phyloP scores from a whole-genome alignment of 2,329 filamentous ascomycete species.

The Huntiella bhutanensis region DNA sequence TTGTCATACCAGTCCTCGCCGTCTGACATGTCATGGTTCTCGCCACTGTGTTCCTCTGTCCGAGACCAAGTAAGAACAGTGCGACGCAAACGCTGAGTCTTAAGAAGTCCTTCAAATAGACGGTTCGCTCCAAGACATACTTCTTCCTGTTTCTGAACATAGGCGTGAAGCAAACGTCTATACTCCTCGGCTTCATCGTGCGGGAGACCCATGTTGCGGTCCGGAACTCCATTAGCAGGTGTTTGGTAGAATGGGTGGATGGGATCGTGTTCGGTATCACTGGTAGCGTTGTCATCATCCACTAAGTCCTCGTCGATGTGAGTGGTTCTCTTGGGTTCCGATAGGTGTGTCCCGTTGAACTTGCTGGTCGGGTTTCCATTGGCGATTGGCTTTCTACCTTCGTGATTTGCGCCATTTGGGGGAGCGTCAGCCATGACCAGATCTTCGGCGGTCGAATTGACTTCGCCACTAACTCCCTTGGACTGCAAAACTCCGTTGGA shows the following conservation, averaged over 20 bases:
- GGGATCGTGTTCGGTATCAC: conserved; percentile 15
- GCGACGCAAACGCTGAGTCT: conserved; percentile 52
- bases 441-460: background rate
- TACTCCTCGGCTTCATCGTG: conserved; percentile 60
- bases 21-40: conserved; percentile 59
- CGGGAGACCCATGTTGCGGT: conserved; percentile 54
- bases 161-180: conserved; percentile 52
- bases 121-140: conserved; percentile 51
- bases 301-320: background rate
- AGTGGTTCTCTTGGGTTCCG: background rate
- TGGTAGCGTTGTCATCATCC: background rate
- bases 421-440: background rate
- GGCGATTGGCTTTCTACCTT: too few relatives aligned
- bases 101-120: conserved; percentile 51
- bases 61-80: conserved; percentile 59
- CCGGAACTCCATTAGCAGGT: conserved; percentile 40
- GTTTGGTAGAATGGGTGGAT: conserved; percentile 60
- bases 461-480: background rate
- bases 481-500: background rate
- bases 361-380: background rate
- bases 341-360: background rate
- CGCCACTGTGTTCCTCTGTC: conserved; percentile 52
- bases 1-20: conserved; percentile 81
- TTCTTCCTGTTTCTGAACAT: conserved; percentile 75
- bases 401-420: too few relatives aligned